A percentile compares a stretch with the other conserved stretches of the same genome.
Conservation (phyloP, 2,329 filamentous ascomycete species). For the Zymoseptoria ardabiliae region DNA sequence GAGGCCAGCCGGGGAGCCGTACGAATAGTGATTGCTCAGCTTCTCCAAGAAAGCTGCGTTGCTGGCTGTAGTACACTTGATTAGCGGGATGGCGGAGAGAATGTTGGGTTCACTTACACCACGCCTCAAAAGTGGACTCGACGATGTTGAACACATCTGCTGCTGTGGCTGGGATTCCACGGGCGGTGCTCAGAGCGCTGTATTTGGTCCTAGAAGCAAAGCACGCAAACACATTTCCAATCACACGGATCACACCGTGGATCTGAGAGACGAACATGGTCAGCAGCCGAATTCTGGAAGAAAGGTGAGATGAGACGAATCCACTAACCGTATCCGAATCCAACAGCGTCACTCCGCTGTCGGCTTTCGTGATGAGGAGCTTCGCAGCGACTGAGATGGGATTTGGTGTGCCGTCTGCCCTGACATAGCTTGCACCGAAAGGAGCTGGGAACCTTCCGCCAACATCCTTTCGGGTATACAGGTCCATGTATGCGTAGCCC, state of each 20-base stretch:
- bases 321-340: not conserved
- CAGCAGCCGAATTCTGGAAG: not conserved
- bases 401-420: not conserved
- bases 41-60: not conserved
- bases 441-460: not conserved
- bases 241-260: not conserved
- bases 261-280: not conserved
- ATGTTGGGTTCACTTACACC: not conserved
- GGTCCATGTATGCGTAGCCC: not conserved
- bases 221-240: not conserved
- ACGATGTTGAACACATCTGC: not conserved
- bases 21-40: not conserved
- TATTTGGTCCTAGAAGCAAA: not conserved
- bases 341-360: not conserved
- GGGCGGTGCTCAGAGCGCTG: not conserved
- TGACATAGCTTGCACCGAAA: not conserved
- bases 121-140: not conserved
- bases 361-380: not conserved
- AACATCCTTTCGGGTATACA: not conserved
- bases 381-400: not conserved
- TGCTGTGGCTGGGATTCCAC: not conserved
- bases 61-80: not conserved
- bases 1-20: not conserved
- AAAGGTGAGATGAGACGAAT: not conserved
- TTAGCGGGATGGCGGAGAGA: not conserved